Evolutionary conservation across 179 eudicot genomes (phyloP).

Genomic region (Sideroxylon spinosum): DNA sequence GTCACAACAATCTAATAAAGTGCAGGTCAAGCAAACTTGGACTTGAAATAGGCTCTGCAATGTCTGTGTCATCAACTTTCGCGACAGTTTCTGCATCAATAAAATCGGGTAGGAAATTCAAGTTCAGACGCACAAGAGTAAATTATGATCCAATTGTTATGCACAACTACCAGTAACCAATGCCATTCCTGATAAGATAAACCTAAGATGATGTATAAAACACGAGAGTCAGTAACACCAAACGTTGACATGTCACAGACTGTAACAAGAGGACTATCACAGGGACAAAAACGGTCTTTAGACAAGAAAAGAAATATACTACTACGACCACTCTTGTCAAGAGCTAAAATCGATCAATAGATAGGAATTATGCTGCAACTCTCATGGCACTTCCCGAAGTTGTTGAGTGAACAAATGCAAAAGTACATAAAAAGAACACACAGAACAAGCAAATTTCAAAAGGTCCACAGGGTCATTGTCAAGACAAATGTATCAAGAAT

Average conservation of each 20-base stretch:
- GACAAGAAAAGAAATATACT: not conserved
- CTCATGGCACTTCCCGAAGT: not conserved
- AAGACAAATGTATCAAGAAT: no score
- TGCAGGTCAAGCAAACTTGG: conserved; percentile 94
- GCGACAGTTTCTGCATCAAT: conserved; percentile 56
- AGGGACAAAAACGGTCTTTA: not conserved
- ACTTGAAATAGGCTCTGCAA: conserved; percentile 56
- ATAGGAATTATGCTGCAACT: not conserved
- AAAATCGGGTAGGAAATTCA: conserved; percentile 4
- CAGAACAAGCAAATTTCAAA: not conserved
- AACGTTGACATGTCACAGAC: not conserved
- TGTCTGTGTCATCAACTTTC: conserved; percentile 72
- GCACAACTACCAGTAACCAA: no score
- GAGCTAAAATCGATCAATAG: not conserved
- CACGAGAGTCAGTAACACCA: not conserved
- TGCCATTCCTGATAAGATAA: no score
- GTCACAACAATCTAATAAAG: conserved; percentile 93
- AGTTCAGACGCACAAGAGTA: not conserved
- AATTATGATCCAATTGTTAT: no score
- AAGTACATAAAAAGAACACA: conserved; percentile 1
- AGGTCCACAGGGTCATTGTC: not conserved
- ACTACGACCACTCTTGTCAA: not conserved
- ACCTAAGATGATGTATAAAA: no score
- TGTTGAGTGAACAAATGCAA: not conserved
- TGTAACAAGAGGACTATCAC: not conserved